Evolutionary conservation across 768 basidiomycete genomes (phyloP).

Genomic region (Termitomyces sp.): DNA sequence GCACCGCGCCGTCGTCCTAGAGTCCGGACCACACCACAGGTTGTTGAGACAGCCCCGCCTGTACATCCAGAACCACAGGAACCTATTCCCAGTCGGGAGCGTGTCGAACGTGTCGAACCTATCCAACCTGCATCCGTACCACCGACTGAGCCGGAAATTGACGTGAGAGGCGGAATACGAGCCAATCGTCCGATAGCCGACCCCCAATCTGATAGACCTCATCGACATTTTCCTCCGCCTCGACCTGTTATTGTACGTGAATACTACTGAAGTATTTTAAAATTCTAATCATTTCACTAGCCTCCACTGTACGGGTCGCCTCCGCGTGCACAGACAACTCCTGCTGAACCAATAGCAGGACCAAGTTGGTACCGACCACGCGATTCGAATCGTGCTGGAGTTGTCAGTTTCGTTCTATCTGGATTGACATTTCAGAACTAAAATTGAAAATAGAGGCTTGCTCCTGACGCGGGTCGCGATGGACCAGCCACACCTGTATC

Average conservation of each 20-base stretch:
- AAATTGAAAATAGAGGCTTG: neutral
- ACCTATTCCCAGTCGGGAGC: neutral
- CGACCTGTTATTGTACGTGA: constrained; percentile 19
- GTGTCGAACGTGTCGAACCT: neutral
- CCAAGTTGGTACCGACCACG: constrained; percentile 28
- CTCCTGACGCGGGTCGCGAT: constrained; percentile 17
- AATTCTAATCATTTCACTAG: constrained; percentile 6
- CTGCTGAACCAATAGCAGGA: constrained; percentile 13
- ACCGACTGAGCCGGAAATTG: neutral
- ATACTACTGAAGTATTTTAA: neutral
- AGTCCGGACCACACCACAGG: neutral
- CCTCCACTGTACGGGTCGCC: constrained; percentile 1
- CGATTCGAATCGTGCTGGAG: neutral
- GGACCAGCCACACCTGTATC: neutral
- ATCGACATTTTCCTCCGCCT: constrained; percentile 4
- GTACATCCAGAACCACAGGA: neutral
- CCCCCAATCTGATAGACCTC: neutral
- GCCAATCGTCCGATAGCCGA: neutral
- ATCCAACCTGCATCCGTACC: neutral
- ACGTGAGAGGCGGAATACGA: constrained; percentile 5
- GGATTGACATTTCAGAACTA: neutral
- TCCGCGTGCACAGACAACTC: constrained; percentile 23
- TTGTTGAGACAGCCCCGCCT: neutral
- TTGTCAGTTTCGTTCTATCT: neutral
- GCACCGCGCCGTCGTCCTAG: neutral